A percentile compares a stretch with the other conserved stretches of the same genome.
Conservation (phyloP, 2,329 filamentous ascomycete species). For the Phialocephala subalpina region DNA sequence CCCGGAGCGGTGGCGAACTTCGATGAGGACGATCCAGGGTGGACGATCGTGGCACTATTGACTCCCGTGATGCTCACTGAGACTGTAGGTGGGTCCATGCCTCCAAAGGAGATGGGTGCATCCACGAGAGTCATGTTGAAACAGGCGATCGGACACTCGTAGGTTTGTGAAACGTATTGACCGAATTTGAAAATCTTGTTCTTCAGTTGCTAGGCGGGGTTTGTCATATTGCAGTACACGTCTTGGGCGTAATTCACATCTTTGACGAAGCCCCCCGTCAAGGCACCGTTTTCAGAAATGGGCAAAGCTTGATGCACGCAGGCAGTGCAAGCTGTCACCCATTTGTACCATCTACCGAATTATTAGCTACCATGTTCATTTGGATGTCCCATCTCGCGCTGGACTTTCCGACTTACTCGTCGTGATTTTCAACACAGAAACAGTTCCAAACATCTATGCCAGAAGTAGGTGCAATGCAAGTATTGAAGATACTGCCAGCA, state of each 20-base stretch:
- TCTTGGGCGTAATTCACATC: background rate
- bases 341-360: slow-evolving; percentile 5
- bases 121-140: slow-evolving; percentile 5
- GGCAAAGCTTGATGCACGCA: slow-evolving; percentile 8
- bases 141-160: background rate
- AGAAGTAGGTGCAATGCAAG: background rate
- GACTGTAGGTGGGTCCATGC: background rate
- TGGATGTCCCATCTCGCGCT: too few species aligned
- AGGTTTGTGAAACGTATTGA: background rate
- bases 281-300: background rate
- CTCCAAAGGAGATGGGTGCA: background rate
- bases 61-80: background rate
- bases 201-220: background rate
- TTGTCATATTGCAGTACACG: background rate
- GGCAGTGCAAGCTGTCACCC: slow-evolving; percentile 1
- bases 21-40: too few species aligned
- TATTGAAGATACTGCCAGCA: slow-evolving; percentile 7
- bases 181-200: background rate
- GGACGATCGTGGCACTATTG: background rate
- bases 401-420: background rate
- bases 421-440: slow-evolving; percentile 12
- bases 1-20: too few species aligned
- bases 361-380: background rate
- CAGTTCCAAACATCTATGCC: slow-evolving; percentile 10
- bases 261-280: background rate